Percentiles rank a stretch among this genome's conserved stretches.
These are phyloP conservation scores for Nicotiana attenuata DNA, from an alignment of 257 asterid species.

Conservation along the genomic window DNA sequence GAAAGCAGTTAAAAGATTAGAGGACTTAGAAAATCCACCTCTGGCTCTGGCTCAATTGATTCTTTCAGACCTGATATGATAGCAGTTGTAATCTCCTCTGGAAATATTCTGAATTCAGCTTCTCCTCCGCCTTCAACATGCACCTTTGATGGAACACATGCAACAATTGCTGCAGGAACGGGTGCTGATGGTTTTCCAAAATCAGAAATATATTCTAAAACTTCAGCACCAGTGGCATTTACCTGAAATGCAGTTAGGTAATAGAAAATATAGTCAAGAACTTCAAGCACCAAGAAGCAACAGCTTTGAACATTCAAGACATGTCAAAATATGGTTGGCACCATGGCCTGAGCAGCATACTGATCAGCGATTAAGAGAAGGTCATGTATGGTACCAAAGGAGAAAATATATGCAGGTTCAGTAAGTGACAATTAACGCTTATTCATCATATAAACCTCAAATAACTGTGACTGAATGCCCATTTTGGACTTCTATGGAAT, in stretches of 20 bases:
- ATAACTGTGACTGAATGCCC: neutral
- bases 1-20: conserved; percentile 8
- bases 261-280: neutral
- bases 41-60: conserved; percentile 94
- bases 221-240: conserved; percentile 85
- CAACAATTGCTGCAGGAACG: conserved; percentile 95
- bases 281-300: conserved; percentile 4
- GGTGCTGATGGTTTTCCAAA: conserved; percentile 92
- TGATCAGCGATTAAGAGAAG: neutral
- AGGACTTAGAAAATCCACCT: conserved; percentile 43
- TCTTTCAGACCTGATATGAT: conserved; percentile 82
- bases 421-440: neutral
- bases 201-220: conserved; percentile 91
- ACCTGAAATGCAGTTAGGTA: conserved; percentile 42
- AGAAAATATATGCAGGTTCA: neutral
- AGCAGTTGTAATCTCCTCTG: conserved; percentile 75
- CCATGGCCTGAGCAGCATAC: neutral
- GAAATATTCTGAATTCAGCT: conserved; percentile 73
- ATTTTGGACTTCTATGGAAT: neutral
- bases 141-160: conserved; percentile 81
- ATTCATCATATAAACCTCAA: neutral
- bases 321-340: neutral
- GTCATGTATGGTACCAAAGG: neutral
- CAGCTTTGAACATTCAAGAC: neutral
- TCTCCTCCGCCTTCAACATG: conserved; percentile 87